Conservation (phyloP, 805 yeast species). For the Lipomyces anomalus region DNA sequence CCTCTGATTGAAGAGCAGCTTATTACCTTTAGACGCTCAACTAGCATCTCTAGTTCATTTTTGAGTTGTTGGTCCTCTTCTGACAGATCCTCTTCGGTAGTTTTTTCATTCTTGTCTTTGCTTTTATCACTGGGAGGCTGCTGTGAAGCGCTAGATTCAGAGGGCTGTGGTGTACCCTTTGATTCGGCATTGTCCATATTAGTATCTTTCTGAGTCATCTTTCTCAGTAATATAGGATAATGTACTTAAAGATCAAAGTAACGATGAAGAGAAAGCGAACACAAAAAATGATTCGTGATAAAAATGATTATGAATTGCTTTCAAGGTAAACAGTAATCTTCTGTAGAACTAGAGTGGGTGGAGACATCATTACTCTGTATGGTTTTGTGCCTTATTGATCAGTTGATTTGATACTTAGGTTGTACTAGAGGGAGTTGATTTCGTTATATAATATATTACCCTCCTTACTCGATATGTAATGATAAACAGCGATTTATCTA, state of each 20-base stretch:
- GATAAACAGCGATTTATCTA: too few species aligned
- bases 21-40: conserved; percentile 65
- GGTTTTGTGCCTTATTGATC: too few species aligned
- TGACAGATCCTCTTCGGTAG: conserved; percentile 42
- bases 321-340: too few species aligned
- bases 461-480: too few species aligned
- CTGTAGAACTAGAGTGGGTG: too few species aligned
- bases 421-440: too few species aligned
- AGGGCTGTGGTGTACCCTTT: conserved; percentile 4
- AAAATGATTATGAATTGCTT: not conserved
- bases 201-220: conserved; percentile 12
- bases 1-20: not conserved
- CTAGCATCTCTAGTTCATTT: conserved; percentile 77
- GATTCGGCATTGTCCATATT: conserved; percentile 7
- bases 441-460: too few species aligned
- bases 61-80: conserved; percentile 91
- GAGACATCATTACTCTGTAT: too few species aligned
- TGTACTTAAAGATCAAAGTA: not conserved
- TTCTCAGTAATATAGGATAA: too few species aligned
- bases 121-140: not conserved
- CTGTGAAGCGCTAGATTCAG: conserved; percentile 5
- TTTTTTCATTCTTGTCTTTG: conserved; percentile 14
- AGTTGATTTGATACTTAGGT: too few species aligned
- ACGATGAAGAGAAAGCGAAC: not conserved
- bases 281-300: not conserved